phyloP scores from a whole-genome alignment of 2,329 filamentous ascomycete species.

The Helotiales sp. region DNA sequence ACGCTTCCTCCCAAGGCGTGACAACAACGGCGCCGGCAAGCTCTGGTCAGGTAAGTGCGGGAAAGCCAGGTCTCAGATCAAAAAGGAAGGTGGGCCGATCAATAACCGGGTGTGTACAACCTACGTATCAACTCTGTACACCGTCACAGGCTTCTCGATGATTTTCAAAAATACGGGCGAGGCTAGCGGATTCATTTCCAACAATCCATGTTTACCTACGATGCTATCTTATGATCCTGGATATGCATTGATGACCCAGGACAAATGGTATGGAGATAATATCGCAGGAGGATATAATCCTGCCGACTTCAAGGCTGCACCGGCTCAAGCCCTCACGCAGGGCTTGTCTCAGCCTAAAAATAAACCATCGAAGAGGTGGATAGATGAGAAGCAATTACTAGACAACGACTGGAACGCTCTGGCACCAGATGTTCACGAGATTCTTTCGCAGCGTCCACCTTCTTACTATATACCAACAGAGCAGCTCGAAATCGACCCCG shows the following conservation, averaged over 20 bases:
- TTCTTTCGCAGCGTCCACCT: not conserved
- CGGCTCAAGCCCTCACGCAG: not conserved
- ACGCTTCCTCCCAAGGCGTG: not conserved
- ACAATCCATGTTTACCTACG: not conserved
- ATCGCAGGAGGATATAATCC: not conserved
- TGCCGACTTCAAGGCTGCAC: not conserved
- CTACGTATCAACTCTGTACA: not conserved
- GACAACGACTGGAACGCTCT: not conserved
- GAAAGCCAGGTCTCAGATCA: not conserved
- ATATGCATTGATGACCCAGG: not conserved
- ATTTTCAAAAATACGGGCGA: not conserved
- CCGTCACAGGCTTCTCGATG: not conserved
- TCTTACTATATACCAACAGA: not conserved
- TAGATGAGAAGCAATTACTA: not conserved
- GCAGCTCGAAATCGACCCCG: not conserved
- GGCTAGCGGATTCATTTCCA: not conserved
- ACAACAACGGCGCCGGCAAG: not conserved
- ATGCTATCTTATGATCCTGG: not conserved
- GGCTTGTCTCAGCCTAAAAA: not conserved
- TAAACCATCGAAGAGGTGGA: not conserved
- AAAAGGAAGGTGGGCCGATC: not conserved
- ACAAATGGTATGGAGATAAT: not conserved
- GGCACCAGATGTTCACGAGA: not conserved
- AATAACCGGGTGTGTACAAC: not conserved
- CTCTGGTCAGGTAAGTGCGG: not conserved